Evolutionary conservation across 169 alveolate genomes (phyloP).

Genomic region (Cryptosporidium viatorum): DNA sequence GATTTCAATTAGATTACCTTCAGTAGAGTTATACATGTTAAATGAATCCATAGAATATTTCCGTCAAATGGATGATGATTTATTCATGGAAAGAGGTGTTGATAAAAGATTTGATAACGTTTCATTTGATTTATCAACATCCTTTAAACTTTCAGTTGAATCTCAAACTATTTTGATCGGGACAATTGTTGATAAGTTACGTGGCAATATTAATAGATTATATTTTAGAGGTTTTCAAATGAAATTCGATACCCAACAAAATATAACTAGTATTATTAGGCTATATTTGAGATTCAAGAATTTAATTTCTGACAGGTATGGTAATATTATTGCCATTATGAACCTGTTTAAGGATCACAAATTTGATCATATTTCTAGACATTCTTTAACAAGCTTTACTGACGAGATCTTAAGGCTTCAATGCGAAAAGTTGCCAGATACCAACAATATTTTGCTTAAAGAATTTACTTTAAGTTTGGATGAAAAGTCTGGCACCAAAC

Average conservation of each 20-base stretch:
- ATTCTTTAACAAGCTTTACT: slow-evolving; percentile 64
- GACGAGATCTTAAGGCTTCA: slow-evolving; percentile 56
- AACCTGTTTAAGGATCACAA: slow-evolving; percentile 49
- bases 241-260: slow-evolving; percentile 70
- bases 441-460: slow-evolving; percentile 50
- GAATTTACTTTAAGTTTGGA: slow-evolving; percentile 53
- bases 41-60: slow-evolving; percentile 65
- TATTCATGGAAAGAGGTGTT: not conserved
- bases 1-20: slow-evolving; percentile 50
- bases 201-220: slow-evolving; percentile 38
- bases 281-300: slow-evolving; percentile 44
- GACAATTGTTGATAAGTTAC: slow-evolving; percentile 38
- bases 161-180: slow-evolving; percentile 63
- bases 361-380: slow-evolving; percentile 56
- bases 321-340: slow-evolving; percentile 33
- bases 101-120: not conserved
- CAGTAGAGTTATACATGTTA: slow-evolving; percentile 36
- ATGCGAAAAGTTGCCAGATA: slow-evolving; percentile 52
- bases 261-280: slow-evolving; percentile 34
- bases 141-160: slow-evolving; percentile 44
- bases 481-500: not conserved
- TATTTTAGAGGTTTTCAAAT: slow-evolving; percentile 64
- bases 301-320: slow-evolving; percentile 23
- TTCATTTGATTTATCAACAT: slow-evolving; percentile 59
- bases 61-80: slow-evolving; percentile 3